phyloP scores from a whole-genome alignment of 2,329 filamentous ascomycete species.

The Cladosporium cucumerinum region DNA sequence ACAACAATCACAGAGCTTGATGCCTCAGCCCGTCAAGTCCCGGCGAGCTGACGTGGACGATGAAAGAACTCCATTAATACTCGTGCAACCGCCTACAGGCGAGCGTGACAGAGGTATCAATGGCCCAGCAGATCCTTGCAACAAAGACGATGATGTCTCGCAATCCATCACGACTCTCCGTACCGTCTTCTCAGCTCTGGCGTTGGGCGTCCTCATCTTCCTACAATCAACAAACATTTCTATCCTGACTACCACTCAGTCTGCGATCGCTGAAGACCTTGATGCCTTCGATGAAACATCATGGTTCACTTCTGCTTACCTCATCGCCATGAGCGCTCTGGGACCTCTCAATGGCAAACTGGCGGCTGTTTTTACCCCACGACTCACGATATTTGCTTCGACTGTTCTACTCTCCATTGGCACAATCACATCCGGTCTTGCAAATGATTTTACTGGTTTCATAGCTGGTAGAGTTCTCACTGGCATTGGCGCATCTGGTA shows the following conservation, averaged over 20 bases:
- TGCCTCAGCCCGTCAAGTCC: constrained; percentile 2
- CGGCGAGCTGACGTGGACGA: not conserved
- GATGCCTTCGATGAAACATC: constrained; percentile 68
- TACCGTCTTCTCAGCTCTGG: constrained; percentile 16
- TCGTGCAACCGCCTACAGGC: constrained; percentile 1
- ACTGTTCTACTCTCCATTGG: constrained; percentile 60
- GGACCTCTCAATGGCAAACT: constrained; percentile 70
- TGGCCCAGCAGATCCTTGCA: not conserved
- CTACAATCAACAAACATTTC: constrained; percentile 65
- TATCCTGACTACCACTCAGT: constrained; percentile 77
- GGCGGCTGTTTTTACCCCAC: constrained; percentile 69
- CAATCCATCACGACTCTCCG: constrained; percentile 11
- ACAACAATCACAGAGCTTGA: not conserved
- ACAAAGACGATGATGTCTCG: constrained; percentile 7
- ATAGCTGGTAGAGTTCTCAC: constrained; percentile 65
- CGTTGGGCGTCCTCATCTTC: constrained; percentile 34
- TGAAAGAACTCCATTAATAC: constrained; percentile 11
- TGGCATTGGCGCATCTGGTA: constrained; percentile 67
- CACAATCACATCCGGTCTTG: constrained; percentile 60
- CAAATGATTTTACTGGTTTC: constrained; percentile 59
- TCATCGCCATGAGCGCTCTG: constrained; percentile 60
- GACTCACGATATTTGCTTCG: constrained; percentile 61
- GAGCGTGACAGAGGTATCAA: not conserved
- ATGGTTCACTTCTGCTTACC: constrained; percentile 79
- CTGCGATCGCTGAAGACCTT: constrained; percentile 69